phyloP scores from a whole-genome alignment of 257 asterid species.

The Ajuga chamaepitys region DNA sequence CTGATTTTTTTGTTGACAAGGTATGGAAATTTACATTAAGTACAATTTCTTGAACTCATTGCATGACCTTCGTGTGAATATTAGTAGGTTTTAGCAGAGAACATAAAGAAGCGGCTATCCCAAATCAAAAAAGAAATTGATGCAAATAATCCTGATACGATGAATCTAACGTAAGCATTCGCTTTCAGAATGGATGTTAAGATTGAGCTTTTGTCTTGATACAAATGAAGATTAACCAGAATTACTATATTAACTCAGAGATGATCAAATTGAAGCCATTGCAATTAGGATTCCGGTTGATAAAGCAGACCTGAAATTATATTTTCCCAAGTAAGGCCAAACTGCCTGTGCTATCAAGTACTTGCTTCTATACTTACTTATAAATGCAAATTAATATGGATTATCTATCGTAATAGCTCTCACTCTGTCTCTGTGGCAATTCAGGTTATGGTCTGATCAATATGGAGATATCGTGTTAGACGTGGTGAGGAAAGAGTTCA shows the following conservation, averaged over 20 bases:
- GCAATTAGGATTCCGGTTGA: conserved; percentile 77
- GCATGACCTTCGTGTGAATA: not conserved
- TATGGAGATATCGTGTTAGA: conserved; percentile 57
- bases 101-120: conserved; percentile 52
- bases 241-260: conserved; percentile 24
- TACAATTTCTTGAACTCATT: not conserved
- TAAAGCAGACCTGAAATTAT: conserved; percentile 48
- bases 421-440: not conserved
- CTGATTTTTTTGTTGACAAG: conserved; percentile 82
- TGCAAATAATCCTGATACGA: conserved; percentile 25
- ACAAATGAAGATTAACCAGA: too few species aligned
- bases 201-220: not conserved
- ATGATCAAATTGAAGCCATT: conserved; percentile 70
- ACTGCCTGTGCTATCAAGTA: not conserved
- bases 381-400: not conserved
- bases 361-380: not conserved
- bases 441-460: conserved; percentile 61
- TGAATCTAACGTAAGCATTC: conserved; percentile 46
- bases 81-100: conserved; percentile 60
- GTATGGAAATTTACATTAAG: conserved; percentile 16
- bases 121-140: conserved; percentile 34
- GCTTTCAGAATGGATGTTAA: not conserved
- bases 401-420: not conserved
- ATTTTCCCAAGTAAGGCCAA: conserved; percentile 54
- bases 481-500: conserved; percentile 72